These are phyloP conservation scores for Arabidopsis arenosa DNA, from an alignment of 345 rosid species.

Conservation along the genomic window DNA sequence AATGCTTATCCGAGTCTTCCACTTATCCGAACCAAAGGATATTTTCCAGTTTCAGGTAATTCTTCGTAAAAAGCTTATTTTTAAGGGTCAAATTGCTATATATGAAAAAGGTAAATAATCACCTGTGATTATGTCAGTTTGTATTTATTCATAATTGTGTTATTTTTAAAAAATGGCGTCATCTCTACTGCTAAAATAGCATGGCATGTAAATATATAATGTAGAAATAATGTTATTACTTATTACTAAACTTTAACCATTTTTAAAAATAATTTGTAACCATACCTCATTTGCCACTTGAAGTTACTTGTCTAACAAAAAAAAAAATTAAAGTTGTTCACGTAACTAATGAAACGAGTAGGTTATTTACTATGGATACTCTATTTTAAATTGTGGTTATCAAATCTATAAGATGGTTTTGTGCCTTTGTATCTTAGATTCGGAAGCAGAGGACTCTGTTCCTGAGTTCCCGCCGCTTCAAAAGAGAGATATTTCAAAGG, in stretches of 20 bases:
- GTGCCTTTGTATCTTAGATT: constrained; percentile 26
- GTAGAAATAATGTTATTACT: not conserved
- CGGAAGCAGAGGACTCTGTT: constrained; percentile 43
- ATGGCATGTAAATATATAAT: not conserved
- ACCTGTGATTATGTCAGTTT: not conserved
- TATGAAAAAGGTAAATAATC: not conserved
- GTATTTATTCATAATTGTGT: not conserved
- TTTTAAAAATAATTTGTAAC: no score
- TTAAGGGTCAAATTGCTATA: not conserved
- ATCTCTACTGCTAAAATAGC: not conserved
- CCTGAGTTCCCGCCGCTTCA: constrained; percentile 34
- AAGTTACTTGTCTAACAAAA: not conserved
- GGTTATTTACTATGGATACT: not conserved
- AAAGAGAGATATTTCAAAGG: constrained; percentile 38
- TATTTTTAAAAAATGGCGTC: not conserved
- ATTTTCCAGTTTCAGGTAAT: constrained; percentile 38
- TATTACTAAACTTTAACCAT: not conserved
- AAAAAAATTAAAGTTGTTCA: not conserved
- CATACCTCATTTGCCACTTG: no score
- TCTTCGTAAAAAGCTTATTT: not conserved
- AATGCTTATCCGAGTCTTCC: constrained; percentile 41
- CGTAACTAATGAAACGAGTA: not conserved
- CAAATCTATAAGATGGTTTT: not conserved
- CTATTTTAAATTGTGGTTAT: not conserved
- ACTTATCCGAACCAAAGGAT: constrained; percentile 31